These are phyloP conservation scores for Mucor racemosus DNA, from an alignment of 371 early-diverging fungal species.

Conservation along the genomic window DNA sequence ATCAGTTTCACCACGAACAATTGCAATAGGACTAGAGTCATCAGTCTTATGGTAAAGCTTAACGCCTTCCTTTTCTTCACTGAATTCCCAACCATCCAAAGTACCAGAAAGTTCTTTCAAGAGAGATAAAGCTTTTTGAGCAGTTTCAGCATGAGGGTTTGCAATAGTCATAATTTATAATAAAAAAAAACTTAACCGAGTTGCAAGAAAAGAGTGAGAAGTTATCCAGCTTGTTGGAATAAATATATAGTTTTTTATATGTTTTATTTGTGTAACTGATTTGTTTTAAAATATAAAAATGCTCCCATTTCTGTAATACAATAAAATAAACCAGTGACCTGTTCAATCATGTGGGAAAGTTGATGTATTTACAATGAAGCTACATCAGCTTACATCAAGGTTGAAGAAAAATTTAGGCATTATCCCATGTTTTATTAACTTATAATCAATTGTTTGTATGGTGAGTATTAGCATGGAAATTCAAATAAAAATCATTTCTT, in stretches of 20 bases:
- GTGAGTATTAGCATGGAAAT: too few relatives aligned
- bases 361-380: neutral
- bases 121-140: conserved; percentile 20
- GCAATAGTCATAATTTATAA: conserved; percentile 20
- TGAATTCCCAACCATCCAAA: conserved; percentile 34
- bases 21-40: conserved; percentile 22
- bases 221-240: neutral
- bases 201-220: neutral
- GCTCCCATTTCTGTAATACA: neutral
- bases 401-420: too few relatives aligned
- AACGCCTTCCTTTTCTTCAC: conserved; percentile 29
- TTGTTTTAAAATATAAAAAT: neutral
- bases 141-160: conserved; percentile 28
- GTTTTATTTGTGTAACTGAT: conserved; percentile 3
- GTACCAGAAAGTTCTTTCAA: conserved; percentile 29
- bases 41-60: conserved; percentile 35
- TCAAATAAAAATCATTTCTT: too few relatives aligned
- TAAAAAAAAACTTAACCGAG: neutral
- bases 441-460: too few relatives aligned
- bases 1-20: conserved; percentile 36
- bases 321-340: neutral
- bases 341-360: neutral
- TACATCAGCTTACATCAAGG: too few relatives aligned
- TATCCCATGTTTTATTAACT: too few relatives aligned
- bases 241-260: neutral